Base-by-base conservation (phyloP, 2,329 filamentous ascomycete genomes). In the Microdochium trichocladiopsis region DNA sequence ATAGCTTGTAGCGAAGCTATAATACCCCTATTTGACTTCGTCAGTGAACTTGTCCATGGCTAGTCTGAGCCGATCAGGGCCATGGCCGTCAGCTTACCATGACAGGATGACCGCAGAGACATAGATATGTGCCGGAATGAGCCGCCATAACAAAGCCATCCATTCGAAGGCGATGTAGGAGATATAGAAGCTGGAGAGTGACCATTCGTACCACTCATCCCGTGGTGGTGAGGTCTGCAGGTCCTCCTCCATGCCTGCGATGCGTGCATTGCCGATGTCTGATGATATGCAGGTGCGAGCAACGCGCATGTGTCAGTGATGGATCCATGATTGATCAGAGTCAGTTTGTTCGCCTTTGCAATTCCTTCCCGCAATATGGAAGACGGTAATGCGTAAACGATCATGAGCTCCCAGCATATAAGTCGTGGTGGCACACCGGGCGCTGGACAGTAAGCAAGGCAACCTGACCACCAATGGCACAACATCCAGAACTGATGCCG, bases 11-110 rank as follows among this genome's bases (percentile, higher is more conserved):
- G 72, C 9, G 87, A 90, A 2, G 90, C 90, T 14, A 87, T 72
- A 11, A 91, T 64, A 14, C 92, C 91, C 91, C 91, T 96, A 2
- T 83, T 83, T 33, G 87, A 72, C n/a, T n/a, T n/a, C n/a, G n/a
- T n/a, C n/a, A n/a, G n/a, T n/a, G n/a, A n/a, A n/a, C n/a, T n/a
- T n/a, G n/a, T n/a, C n/a, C n/a, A n/a, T n/a, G n/a, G n/a, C n/a
- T n/a, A n/a, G n/a, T n/a, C n/a, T n/a, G n/a, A n/a, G n/a, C n/a
- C n/a, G 11, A 9, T 47, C 10, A 24, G 21, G 5, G 3, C 16
- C 11, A 21, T 48, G 47, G n/a, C n/a, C 22, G 16, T 14, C 47
- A 48, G 25, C 47, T 25, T 48, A 48, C 47, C 47, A 48, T 23
- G 23, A 25, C 23, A 48, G 25, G 25, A 48, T 28, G 23, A 48